Evolutionary conservation across 1,284 basidiomycete species (phyloP), one percentile per base, ranked within the genome.

Genomic region (Ustilago loliicola): DNA sequence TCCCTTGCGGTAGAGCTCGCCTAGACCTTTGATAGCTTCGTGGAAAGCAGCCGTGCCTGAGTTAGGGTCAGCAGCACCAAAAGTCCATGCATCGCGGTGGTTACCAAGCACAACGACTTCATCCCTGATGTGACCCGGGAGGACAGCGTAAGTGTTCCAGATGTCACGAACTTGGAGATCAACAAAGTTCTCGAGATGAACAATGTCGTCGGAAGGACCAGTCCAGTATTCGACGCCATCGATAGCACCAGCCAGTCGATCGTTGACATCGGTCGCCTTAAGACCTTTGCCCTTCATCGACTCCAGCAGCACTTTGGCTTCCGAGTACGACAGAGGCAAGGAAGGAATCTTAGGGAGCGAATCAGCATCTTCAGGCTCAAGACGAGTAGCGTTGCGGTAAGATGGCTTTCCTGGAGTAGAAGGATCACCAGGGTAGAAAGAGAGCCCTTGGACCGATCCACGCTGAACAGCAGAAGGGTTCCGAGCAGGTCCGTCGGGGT

Each of bases 401-500:
- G 95, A 90, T 25, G 96, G 96, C 77, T 90, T 89, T 19, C 93
- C 94, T 1, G 95, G 95, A 0, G 96, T 98, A 0, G 91, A 91
- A 4, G 93, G 93, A 84, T 95, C 94, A 40, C 90, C 90, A 1
- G 95, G 94, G 86, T 96, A 96, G 38, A 88, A 85, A 19, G 92
- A 92, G 42, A 96, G 85, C 84, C 90, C 96, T 85, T 95, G 93
- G 1, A 95, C 94, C 32, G 67, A 73, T 21, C 96, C 96, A 54
- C 96, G 91, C 87, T 98, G 83, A 19, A 85, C 76, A 8, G 91
- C 83, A 4, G 79, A 91, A 0, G 93, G 93, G 86, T 95, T 93
- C 45, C 94, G 90, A 47, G 94, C 95, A 32, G 95, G 94, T 0
- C 96, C 95, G 19, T 90, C 88, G 0, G 96, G 96, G 86, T 97